These are phyloP conservation scores for Phytophthora capsici DNA, from an alignment of 352 stramenopile genomes.

Conservation along the genomic window DNA sequence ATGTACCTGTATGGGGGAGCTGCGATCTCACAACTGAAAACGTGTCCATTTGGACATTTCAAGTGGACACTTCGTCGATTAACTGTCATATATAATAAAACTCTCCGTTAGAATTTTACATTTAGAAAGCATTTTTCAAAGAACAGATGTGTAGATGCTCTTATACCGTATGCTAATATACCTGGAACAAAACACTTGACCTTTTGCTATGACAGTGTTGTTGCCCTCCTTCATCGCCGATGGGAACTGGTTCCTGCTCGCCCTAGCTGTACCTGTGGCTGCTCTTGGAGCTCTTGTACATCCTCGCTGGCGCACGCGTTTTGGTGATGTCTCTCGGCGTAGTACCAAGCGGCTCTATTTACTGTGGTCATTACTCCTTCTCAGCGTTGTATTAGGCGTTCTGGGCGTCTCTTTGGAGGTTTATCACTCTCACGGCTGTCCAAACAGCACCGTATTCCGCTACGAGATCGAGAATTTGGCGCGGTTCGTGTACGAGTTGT, in stretches of 20 bases:
- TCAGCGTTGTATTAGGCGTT: constrained; percentile 39
- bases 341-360: constrained; percentile 32
- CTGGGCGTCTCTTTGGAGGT: constrained; percentile 57
- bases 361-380: constrained; percentile 55
- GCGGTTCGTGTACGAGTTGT: constrained; percentile 69
- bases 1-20: constrained; percentile 11
- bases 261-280: constrained; percentile 26
- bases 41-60: constrained; percentile 8
- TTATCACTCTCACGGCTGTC: constrained; percentile 67
- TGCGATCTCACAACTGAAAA: neutral
- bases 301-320: constrained; percentile 43
- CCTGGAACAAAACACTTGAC: neutral
- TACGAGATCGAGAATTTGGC: constrained; percentile 73
- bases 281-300: constrained; percentile 49
- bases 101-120: constrained; percentile 33
- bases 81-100: constrained; percentile 50
- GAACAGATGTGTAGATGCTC: neutral
- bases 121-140: neutral
- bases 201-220: constrained; percentile 66
- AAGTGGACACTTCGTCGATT: constrained; percentile 18
- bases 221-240: constrained; percentile 68
- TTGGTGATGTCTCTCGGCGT: constrained; percentile 26
- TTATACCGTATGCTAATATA: neutral
- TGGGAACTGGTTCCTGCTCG: constrained; percentile 75
- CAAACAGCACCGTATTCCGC: constrained; percentile 74